A percentile compares a stretch with the other conserved stretches of the same genome.
phyloP scores from a whole-genome alignment of 129 eudicot genomes.

The Flaveria trinervia region DNA sequence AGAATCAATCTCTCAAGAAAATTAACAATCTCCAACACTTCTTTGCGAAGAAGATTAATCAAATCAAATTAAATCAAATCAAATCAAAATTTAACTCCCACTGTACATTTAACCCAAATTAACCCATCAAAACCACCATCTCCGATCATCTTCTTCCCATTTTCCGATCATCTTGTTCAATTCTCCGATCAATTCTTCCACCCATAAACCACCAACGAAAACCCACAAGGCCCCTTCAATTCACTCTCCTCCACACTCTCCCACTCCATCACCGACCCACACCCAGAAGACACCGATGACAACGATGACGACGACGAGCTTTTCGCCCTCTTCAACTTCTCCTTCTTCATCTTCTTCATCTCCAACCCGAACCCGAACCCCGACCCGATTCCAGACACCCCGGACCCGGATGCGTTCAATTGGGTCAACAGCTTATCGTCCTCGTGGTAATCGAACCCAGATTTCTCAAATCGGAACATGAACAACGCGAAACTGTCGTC shows the following conservation, averaged over 20 bases:
- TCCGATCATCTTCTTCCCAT: background rate
- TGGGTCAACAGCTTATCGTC: slow-evolving; percentile 33
- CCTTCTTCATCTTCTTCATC: slow-evolving; percentile 65
- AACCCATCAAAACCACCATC: background rate
- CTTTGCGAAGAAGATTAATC: background rate
- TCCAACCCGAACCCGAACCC: slow-evolving; percentile 62
- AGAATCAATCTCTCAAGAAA: slow-evolving; percentile 26
- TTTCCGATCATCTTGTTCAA: background rate
- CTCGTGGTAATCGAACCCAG: slow-evolving; percentile 38
- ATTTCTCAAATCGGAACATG: slow-evolving; percentile 60
- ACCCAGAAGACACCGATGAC: slow-evolving; percentile 60
- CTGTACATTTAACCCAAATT: slow-evolving; percentile 17
- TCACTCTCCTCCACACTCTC: slow-evolving; percentile 76
- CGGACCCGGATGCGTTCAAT: slow-evolving; percentile 30
- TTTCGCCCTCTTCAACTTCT: slow-evolving; percentile 42
- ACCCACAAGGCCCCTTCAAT: slow-evolving; percentile 61
- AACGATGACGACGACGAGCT: slow-evolving; percentile 58
- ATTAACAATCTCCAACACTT: slow-evolving; percentile 13
- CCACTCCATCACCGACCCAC: slow-evolving; percentile 90
- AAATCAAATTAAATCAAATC: background rate
- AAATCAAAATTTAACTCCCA: slow-evolving; percentile 1
- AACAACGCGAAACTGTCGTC: slow-evolving; percentile 68
- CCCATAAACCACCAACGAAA: slow-evolving; percentile 77
- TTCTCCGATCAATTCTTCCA: slow-evolving; percentile 55
- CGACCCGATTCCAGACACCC: slow-evolving; percentile 20